A percentile compares a stretch with the other conserved stretches of the same genome.
These are phyloP conservation scores for Vigna mungo DNA, from an alignment of 306 rosid species.

Conservation along the genomic window DNA sequence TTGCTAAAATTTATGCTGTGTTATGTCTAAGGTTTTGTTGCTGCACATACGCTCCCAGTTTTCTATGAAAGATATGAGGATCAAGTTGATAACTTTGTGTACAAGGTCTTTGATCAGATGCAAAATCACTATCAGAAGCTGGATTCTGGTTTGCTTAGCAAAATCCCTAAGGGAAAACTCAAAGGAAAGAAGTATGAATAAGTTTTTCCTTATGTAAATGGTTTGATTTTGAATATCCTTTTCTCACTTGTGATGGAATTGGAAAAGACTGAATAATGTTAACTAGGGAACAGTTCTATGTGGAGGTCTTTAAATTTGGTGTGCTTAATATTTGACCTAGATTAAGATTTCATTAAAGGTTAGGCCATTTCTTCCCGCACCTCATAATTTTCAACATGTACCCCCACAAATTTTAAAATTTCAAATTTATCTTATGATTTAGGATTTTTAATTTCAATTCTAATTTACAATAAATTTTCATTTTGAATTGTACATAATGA, in stretches of 20 bases:
- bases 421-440: too few species aligned
- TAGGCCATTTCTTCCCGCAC: too few species aligned
- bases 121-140: conserved; percentile 58
- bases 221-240: conserved; percentile 15
- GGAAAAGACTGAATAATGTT: too few species aligned
- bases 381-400: too few species aligned
- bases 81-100: conserved; percentile 70
- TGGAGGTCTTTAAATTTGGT: conserved; percentile 20
- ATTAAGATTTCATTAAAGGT: not conserved
- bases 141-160: conserved; percentile 77
- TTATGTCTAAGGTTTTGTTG: conserved; percentile 71
- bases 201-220: conserved; percentile 40
- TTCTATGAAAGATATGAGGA: conserved; percentile 88
- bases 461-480: too few species aligned
- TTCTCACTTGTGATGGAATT: conserved; percentile 29
- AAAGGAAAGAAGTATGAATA: conserved; percentile 62
- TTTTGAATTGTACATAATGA: too few species aligned
- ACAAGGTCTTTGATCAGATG: conserved; percentile 64
- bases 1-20: conserved; percentile 22
- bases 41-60: conserved; percentile 87
- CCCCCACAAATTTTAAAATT: too few species aligned
- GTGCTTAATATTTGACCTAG: not conserved
- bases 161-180: conserved; percentile 49
- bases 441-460: too few species aligned
- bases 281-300: conserved; percentile 31